Evolutionary conservation across 2,329 filamentous ascomycete species (phyloP).

Genomic region (Phialocephala sp.): DNA sequence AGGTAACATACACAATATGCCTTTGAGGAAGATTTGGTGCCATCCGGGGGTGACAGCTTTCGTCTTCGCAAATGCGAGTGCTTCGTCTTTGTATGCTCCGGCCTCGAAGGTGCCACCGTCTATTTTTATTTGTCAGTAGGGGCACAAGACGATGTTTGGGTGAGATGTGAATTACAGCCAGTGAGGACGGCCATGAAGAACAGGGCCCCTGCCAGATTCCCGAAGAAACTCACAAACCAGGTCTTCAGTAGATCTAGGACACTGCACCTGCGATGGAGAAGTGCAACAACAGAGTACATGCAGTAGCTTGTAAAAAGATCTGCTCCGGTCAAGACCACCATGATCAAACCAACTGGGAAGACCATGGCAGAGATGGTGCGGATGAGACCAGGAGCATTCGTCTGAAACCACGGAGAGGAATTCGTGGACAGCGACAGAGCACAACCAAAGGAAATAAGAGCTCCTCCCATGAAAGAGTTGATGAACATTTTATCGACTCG

Average conservation of each 20-base stretch:
- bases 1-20: conserved; percentile 51
- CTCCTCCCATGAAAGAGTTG: conserved; percentile 56
- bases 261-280: conserved; percentile 49
- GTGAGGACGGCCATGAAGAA: conserved; percentile 55
- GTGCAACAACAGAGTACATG: conserved; percentile 51
- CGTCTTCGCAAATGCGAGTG: conserved; percentile 51
- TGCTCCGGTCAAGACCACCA: conserved; percentile 55
- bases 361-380: conserved; percentile 51
- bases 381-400: conserved; percentile 55
- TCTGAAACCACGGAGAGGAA: conserved; percentile 53
- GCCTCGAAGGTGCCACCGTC: conserved; percentile 53
- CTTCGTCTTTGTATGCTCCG: conserved; percentile 51
- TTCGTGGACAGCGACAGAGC: conserved; percentile 53
- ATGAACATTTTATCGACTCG: conserved; percentile 58
- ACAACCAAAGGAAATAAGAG: conserved; percentile 57
- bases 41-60: conserved; percentile 56
- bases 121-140: conserved; percentile 27
- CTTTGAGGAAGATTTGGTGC: conserved; percentile 59
- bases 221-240: conserved; percentile 55
- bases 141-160: background rate
- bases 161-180: conserved; percentile 47
- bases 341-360: conserved; percentile 56
- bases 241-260: conserved; percentile 41
- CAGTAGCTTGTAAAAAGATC: conserved; percentile 52
- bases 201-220: conserved; percentile 54